Evolutionary conservation across 345 rosid species (phyloP), one percentile per base, ranked within the genome.

Genomic region (Salix purpurea): DNA sequence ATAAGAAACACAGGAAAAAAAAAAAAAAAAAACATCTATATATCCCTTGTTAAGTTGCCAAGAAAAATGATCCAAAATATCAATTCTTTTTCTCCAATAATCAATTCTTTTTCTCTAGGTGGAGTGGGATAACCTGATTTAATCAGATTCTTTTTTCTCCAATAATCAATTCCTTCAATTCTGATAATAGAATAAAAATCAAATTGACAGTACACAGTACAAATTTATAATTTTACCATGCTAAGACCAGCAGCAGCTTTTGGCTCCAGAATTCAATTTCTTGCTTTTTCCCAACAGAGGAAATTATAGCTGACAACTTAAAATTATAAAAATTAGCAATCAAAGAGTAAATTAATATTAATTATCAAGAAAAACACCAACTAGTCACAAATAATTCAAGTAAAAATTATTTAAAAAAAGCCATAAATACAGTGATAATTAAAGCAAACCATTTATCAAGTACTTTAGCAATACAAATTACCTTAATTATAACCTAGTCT

Each of bases 401-500:
- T 7, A 34, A 4, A 67, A 30, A 28, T 60, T 68, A 7, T 19
- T 10, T 4, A 37, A 28, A n/a, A 56, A 6, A 5, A 18, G 39
- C 4, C 19, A 71, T 15, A 32, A 14, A 46, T 26, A 30, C 52
- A 9, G 26, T 36, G 34, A 36, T 61, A 24, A 73, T 32, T 16
- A 73, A 18, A 42, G 26, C 6, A 9, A 40, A 73, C 23, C 37
- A 44, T 19, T 2, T 16, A 62, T 71, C 34, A 24, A 13, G 75
- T 77, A 75, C 83, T 64, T 34, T 71, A 79, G 80, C 54, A 15
- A 61, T 73, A 77, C 67, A 76, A 83, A 82, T 75, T 78, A 58
- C 76, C 56, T 46, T 26, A 69, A 69, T 9, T 24, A 26, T 23
- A 18, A 69, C 46, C 46, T 14, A 42, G 40, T 37, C 56, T 62